Conservation (phyloP, 495 filamentous ascomycete species). For the Tuber indicum region DNA sequence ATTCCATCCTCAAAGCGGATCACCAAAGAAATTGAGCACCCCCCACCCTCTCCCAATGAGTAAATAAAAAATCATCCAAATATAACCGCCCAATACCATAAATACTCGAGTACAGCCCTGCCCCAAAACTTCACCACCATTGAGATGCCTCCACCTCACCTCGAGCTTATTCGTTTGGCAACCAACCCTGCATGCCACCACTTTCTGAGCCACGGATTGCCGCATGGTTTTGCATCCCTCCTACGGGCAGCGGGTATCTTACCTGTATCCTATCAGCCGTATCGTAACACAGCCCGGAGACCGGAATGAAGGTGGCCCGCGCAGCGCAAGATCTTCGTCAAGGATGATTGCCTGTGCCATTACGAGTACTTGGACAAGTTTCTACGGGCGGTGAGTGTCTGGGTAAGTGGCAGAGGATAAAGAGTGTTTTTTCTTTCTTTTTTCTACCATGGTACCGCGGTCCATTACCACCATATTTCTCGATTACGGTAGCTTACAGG, state of each 20-base stretch:
- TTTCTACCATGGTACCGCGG: no score
- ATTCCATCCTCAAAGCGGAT: not conserved
- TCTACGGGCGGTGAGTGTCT: not conserved
- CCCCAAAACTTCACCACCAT: not conserved
- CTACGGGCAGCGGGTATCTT: not conserved
- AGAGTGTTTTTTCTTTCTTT: no score
- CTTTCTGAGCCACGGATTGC: not conserved
- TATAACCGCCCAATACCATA: not conserved
- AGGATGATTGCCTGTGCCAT: not conserved
- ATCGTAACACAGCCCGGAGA: not conserved
- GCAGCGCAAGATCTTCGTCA: not conserved
- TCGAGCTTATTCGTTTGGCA: not conserved
- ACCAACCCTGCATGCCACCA: not conserved
- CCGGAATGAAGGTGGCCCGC: not conserved
- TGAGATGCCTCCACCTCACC: not conserved
- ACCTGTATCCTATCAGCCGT: not conserved
- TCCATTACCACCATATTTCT: no score
- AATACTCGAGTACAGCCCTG: not conserved
- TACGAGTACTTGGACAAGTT: no score
- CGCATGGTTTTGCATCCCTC: not conserved
- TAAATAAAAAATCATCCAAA: not conserved
- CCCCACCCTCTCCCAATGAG: not conserved
- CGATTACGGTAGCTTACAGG: no score
- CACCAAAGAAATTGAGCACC: not conserved
- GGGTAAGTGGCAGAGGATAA: not conserved